Conservation (phyloP, 768 basidiomycete species). For the Mycena metata region DNA sequence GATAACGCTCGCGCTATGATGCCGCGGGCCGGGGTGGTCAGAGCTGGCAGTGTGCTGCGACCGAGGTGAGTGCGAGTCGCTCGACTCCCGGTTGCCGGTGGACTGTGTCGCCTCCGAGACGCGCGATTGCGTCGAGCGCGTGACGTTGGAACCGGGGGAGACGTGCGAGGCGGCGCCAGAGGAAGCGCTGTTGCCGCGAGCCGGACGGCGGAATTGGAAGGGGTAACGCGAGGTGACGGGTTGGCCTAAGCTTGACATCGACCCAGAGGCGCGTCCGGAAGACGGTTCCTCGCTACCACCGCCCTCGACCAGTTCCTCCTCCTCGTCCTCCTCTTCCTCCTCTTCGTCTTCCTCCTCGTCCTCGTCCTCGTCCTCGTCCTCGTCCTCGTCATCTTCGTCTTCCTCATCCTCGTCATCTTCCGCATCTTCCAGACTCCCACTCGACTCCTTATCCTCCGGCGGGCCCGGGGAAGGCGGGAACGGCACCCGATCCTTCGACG, state of each 20-base stretch:
- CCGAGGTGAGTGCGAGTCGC: conserved; percentile 69
- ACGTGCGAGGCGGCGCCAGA: conserved; percentile 57
- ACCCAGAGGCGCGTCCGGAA: conserved; percentile 78
- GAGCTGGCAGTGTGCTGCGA: conserved; percentile 52
- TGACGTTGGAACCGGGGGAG: conserved; percentile 47
- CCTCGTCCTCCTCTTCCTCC: conserved; percentile 61
- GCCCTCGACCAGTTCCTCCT: conserved; percentile 47
- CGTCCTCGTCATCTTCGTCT: conserved; percentile 41
- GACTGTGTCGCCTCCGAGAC: conserved; percentile 65
- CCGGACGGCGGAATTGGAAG: conserved; percentile 72
- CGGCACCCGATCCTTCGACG: conserved; percentile 74
- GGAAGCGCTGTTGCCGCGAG: conserved; percentile 58
- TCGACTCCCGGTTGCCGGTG: conserved; percentile 73
- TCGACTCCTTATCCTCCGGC: conserved; percentile 54
- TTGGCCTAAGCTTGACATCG: conserved; percentile 88
- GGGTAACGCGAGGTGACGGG: conserved; percentile 80
- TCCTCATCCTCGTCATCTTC: conserved; percentile 40
- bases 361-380: conserved; percentile 36
- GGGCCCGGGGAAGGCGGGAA: conserved; percentile 78
- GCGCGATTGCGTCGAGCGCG: conserved; percentile 54
- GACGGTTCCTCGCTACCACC: conserved; percentile 62
- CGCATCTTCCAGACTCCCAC: conserved; percentile 41
- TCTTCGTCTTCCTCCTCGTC: conserved; percentile 47
- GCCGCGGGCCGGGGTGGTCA: conserved; percentile 52
- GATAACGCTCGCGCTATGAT: conserved; percentile 46